Percentiles rank a stretch among this genome's conserved stretches.
Conservation (phyloP, 2,329 filamentous ascomycete genomes). For the Penicillium sp. region DNA sequence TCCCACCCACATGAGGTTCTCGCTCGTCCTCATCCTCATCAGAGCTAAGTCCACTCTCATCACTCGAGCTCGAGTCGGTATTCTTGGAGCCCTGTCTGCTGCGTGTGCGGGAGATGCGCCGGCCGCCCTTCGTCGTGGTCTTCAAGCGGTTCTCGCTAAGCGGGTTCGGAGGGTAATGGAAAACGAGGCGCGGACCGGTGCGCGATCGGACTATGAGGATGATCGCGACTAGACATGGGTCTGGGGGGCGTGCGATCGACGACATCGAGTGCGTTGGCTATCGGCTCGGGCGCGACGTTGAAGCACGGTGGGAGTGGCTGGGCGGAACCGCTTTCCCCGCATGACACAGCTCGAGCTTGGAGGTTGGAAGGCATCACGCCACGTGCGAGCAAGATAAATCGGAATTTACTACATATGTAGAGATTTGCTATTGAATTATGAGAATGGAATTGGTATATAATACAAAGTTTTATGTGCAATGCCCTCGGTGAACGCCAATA, state of each 20-base stretch:
- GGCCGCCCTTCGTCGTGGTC: conserved; percentile 41
- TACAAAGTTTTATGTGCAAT: conserved; percentile 31
- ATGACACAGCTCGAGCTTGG: conserved; percentile 17
- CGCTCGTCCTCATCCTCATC: conserved; percentile 49
- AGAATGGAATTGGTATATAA: conserved; percentile 11
- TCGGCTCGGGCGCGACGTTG: conserved; percentile 20
- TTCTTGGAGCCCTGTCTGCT: conserved; percentile 38
- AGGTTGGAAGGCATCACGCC: background rate
- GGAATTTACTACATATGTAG: background rate
- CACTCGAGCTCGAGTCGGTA: conserved; percentile 49
- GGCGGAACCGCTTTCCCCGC: conserved; percentile 32
- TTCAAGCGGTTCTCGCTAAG: conserved; percentile 48
- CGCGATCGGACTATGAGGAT: conserved; percentile 77
- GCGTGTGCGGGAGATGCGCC: conserved; percentile 43
- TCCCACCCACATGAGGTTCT: conserved; percentile 15
- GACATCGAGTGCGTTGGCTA: conserved; percentile 46
- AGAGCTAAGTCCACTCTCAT: conserved; percentile 46
- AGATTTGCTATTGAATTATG: background rate
- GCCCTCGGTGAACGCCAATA: conserved; percentile 25
- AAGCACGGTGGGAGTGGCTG: conserved; percentile 27
- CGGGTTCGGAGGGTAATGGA: conserved; percentile 77
- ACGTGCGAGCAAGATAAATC: background rate
- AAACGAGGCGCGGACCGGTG: conserved; percentile 81
- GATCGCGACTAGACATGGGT: conserved; percentile 69
- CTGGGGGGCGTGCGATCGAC: conserved; percentile 55